Base-by-base conservation (phyloP, 768 basidiomycete species). In the Kwoniella shandongensis region DNA sequence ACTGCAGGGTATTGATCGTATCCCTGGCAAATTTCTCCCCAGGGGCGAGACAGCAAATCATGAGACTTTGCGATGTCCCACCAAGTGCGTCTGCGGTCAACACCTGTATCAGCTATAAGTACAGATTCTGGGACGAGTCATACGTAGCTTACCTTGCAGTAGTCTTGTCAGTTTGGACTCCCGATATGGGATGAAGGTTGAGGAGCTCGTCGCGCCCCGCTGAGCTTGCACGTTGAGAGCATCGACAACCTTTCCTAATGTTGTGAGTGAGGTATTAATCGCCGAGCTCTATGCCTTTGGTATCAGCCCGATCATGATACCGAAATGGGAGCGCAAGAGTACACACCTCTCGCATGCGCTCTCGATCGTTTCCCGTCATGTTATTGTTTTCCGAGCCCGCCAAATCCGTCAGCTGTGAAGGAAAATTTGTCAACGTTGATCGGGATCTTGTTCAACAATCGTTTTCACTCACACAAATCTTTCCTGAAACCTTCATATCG, bases 361-460 rank as follows among this genome's bases (percentile, higher is more conserved):
- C 84, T 1, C 84, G 79, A 70, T 92, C 88, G 63, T 91, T 92
- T 4, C 91, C 90, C 3, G 91, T 91, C 25, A 88, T 51, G 48
- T 89, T 92, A 75, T 91, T 92, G 69, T 91, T 91, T 78, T 93
- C 91, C 0, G 88, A 90, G 25, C 91, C 91, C 17, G 91, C 91
- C 25, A 93, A 81, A 77, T 93, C 91, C 11, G 91, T 88, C 8
- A 92, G 82, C 80, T 82, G 38, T n/a, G n/a, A n/a, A n/a, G n/a
- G n/a, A n/a, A 23, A n/a, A 46, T 4, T 47, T 5, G 32, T 36
- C 46, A 32, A n/a, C n/a, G n/a, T n/a, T n/a, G n/a, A n/a, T 20
- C n/a, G 27, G 22, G 42, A 20, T 18, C n/a, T 13, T 23, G 32
- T n/a, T 56, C 4, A 3, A 13, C 7, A 29, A 35, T 4, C 25